Conservation (phyloP, 129 eudicot species). For the Smallanthus sonchifolius region DNA sequence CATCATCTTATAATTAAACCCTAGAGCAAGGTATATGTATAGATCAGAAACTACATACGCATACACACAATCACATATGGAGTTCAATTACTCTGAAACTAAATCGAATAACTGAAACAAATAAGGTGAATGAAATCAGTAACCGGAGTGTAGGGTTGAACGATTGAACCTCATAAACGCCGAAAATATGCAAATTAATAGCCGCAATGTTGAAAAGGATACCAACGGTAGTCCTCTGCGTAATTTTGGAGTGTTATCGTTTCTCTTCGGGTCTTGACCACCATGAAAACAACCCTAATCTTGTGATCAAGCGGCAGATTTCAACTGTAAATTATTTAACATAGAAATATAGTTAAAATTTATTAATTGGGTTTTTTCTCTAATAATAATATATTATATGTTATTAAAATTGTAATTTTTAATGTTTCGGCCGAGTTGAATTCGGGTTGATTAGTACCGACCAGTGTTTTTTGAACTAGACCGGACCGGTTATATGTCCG, state of each 20-base stretch:
- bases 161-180: not conserved
- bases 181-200: not conserved
- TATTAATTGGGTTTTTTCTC: too few relatives aligned
- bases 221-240: not conserved
- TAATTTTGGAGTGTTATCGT: too few relatives aligned
- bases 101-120: not conserved
- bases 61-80: not conserved
- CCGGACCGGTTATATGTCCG: too few relatives aligned
- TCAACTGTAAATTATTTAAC: too few relatives aligned
- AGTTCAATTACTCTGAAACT: slow-evolving; percentile 4
- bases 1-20: slow-evolving; percentile 18
- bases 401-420: too few relatives aligned
- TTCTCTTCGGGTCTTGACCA: not conserved
- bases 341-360: too few relatives aligned
- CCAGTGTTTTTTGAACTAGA: too few relatives aligned
- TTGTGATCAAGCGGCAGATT: not conserved
- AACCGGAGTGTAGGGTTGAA: not conserved
- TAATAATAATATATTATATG: too few relatives aligned
- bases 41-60: not conserved
- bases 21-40: slow-evolving; percentile 10
- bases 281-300: not conserved
- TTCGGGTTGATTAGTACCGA: too few relatives aligned
- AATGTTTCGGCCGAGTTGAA: too few relatives aligned
- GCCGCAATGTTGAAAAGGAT: slow-evolving; percentile 7
- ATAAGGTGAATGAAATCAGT: not conserved